phyloP scores from a whole-genome alignment of 768 basidiomycete genomes.

The Sarcodon sp. region DNA sequence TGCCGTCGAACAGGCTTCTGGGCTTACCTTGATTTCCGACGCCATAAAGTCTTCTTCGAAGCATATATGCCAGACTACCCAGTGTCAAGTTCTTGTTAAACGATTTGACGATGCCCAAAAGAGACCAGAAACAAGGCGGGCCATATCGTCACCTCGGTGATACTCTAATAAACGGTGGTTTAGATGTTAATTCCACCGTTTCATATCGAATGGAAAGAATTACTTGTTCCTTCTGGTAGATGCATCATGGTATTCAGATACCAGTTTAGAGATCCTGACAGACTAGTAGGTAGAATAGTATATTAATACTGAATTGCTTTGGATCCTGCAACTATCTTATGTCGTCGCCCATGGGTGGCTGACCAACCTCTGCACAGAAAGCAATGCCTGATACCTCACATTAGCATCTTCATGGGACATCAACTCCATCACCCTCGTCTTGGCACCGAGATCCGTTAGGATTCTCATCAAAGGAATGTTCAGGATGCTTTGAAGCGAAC shows the following conservation, averaged over 20 bases:
- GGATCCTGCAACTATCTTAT: slow-evolving; percentile 12
- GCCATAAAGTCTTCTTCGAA: slow-evolving; percentile 61
- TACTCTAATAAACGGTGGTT: not conserved
- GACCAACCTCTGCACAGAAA: slow-evolving; percentile 85
- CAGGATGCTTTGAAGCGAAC: slow-evolving; percentile 1
- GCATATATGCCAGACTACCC: slow-evolving; percentile 80
- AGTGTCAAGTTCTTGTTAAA: slow-evolving; percentile 81
- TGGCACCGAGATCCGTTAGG: slow-evolving; percentile 77
- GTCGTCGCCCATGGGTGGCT: slow-evolving; percentile 75
- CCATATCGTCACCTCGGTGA: slow-evolving; percentile 32
- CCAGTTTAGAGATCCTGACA: too few relatives aligned
- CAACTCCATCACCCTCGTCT: slow-evolving; percentile 80
- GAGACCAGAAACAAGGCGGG: slow-evolving; percentile 35
- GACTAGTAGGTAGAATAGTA: too few relatives aligned
- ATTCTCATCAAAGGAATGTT: slow-evolving; percentile 28
- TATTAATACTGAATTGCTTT: too few relatives aligned
- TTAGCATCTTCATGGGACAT: slow-evolving; percentile 85
- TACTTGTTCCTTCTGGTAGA: not conserved
- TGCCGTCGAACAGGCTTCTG: slow-evolving; percentile 82
- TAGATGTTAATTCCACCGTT: not conserved
- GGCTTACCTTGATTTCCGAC: slow-evolving; percentile 79
- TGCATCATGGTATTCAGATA: too few relatives aligned
- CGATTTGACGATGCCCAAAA: slow-evolving; percentile 88
- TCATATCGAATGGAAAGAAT: not conserved
- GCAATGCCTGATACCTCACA: slow-evolving; percentile 83